Evolutionary conservation across 345 rosid species (phyloP).

Genomic region (Aurinia saxatilis): DNA sequence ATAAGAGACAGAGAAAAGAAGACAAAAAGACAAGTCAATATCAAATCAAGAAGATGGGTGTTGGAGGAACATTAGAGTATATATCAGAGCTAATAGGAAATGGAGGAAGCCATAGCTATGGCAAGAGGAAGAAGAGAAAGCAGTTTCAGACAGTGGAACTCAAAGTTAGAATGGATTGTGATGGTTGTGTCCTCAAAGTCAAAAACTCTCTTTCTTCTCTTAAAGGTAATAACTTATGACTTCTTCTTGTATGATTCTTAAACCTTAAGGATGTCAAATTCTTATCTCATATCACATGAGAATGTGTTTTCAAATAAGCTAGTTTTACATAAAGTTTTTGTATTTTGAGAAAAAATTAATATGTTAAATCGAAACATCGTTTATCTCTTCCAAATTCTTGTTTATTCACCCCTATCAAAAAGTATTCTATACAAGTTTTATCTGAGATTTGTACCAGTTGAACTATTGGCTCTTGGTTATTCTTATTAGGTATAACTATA

Average conservation of each 20-base stretch:
- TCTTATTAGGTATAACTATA: background rate
- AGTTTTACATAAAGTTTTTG: too few relatives aligned
- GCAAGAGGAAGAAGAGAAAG: slow-evolving; percentile 54
- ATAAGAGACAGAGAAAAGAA: background rate
- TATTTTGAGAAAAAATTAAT: too few relatives aligned
- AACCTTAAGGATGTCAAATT: too few relatives aligned
- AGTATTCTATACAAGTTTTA: too few relatives aligned
- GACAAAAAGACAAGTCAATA: background rate
- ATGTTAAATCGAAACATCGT: too few relatives aligned
- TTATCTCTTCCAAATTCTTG: too few relatives aligned
- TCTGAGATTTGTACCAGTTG: too few relatives aligned
- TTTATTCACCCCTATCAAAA: background rate
- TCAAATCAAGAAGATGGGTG: slow-evolving; percentile 54
- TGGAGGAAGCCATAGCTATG: slow-evolving; percentile 43
- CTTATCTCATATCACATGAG: background rate
- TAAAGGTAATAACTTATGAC: slow-evolving; percentile 42
- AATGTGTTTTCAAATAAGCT: too few relatives aligned
- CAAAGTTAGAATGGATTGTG: slow-evolving; percentile 97
- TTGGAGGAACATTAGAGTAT: slow-evolving; percentile 75
- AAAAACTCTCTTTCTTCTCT: slow-evolving; percentile 79
- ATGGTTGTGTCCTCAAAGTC: slow-evolving; percentile 96
- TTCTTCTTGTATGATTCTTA: background rate
- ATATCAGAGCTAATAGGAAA: slow-evolving; percentile 59
- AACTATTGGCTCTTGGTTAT: too few relatives aligned
- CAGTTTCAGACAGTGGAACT: slow-evolving; percentile 82